A percentile compares a stretch with the other conserved stretches of the same genome.
Conservation (phyloP, 495 filamentous ascomycete species). For the Penicillium cosmopolitanum region DNA sequence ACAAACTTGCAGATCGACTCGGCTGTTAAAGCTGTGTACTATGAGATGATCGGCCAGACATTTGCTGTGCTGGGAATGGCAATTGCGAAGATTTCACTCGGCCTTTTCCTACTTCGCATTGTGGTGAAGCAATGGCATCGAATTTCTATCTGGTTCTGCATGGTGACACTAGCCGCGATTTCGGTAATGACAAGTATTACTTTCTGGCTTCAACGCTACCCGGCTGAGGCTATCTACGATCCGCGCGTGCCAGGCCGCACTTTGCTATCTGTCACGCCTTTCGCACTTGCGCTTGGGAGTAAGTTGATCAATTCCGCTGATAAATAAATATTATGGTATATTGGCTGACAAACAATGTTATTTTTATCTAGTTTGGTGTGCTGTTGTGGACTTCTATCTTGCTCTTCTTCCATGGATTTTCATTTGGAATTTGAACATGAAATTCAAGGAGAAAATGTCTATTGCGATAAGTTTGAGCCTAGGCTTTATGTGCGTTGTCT, state of each 20-base stretch:
- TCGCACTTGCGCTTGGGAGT: constrained; percentile 25
- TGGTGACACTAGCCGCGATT: constrained; percentile 20
- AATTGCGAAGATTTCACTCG: constrained; percentile 28
- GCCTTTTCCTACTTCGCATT: constrained; percentile 26
- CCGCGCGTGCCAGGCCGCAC: constrained; percentile 21
- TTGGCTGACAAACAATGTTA: background rate
- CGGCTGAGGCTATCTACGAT: constrained; percentile 22
- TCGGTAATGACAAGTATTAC: constrained; percentile 22
- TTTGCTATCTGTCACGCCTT: constrained; percentile 17
- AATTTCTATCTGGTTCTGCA: constrained; percentile 25
- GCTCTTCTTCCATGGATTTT: constrained; percentile 29
- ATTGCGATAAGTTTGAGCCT: constrained; percentile 28
- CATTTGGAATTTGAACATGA: constrained; percentile 31
- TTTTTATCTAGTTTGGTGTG: constrained; percentile 23
- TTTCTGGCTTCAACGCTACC: constrained; percentile 22
- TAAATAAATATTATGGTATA: background rate
- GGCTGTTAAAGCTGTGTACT: constrained; percentile 24
- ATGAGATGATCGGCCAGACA: constrained; percentile 26
- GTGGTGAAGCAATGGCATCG: constrained; percentile 29
- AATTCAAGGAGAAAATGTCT: constrained; percentile 28
- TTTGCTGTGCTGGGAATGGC: constrained; percentile 29
- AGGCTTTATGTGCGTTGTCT: constrained; percentile 21
- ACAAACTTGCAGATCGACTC: constrained; percentile 13
- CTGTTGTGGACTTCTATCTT: constrained; percentile 30
- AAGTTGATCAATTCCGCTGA: background rate